Conservation (phyloP, 345 rosid species). For the Eucalyptus microcorys region DNA sequence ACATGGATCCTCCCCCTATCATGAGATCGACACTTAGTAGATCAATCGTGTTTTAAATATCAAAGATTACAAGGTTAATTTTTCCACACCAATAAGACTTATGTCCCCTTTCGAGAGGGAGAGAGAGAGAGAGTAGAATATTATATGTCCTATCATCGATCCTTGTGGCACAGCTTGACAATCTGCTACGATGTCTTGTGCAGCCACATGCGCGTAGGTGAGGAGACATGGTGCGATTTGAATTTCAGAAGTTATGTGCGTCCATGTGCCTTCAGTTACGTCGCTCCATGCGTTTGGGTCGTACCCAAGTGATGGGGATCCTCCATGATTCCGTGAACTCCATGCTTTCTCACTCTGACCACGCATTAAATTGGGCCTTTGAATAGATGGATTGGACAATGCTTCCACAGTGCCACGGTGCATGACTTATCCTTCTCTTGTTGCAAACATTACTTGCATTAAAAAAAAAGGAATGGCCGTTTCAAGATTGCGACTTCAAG, state of each 20-base stretch:
- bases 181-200: neutral
- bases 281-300: neutral
- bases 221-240: neutral
- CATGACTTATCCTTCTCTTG: neutral
- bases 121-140: neutral
- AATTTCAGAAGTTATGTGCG: neutral
- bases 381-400: neutral
- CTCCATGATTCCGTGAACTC: neutral
- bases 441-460: neutral
- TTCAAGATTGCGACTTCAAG: neutral
- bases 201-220: neutral
- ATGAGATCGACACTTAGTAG: neutral
- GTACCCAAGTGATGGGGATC: neutral
- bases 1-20: neutral
- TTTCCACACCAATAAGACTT: neutral
- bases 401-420: neutral
- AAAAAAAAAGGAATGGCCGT: accelerated
- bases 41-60: neutral
- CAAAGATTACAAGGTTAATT: neutral
- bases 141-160: neutral
- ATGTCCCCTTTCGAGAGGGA: neutral
- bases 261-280: neutral
- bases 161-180: neutral
- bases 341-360: neutral
- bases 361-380: neutral